Conservation (phyloP, 2,329 filamentous ascomycete species). For the Biscogniauxia sp. region DNA sequence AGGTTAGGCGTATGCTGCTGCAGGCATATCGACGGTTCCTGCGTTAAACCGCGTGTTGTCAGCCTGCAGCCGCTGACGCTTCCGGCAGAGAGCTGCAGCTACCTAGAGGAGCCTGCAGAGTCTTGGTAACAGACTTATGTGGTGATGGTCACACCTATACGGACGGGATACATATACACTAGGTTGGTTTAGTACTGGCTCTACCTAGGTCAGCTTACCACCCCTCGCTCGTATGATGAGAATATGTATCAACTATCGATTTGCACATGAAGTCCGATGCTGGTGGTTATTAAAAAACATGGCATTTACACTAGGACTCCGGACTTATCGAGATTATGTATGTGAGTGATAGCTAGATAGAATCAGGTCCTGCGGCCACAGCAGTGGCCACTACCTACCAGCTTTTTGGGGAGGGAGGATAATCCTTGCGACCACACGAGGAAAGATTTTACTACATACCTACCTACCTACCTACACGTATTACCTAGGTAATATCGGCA, state of each 20-base stretch:
- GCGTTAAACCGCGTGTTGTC: not conserved
- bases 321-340: not conserved
- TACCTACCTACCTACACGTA: no score
- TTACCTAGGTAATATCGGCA: no score
- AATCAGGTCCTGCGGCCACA: not conserved
- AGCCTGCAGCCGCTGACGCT: not conserved
- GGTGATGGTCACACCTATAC: not conserved
- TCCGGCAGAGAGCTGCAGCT: not conserved
- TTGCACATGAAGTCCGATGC: not conserved
- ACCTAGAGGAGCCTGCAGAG: not conserved
- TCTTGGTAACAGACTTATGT: not conserved
- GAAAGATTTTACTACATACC: not conserved
- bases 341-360: not conserved
- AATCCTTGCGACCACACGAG: not conserved
- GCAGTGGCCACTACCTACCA: not conserved
- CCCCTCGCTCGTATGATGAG: not conserved
- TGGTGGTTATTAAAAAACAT: not conserved
- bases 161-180: not conserved
- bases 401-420: no score
- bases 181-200: not conserved
- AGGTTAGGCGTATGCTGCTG: not conserved
- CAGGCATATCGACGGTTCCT: not conserved
- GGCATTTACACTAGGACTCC: not conserved
- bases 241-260: not conserved
- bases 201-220: not conserved